Conservation (phyloP, 2,329 filamentous ascomycete genomes). For the Hortaea werneckii region DNA sequence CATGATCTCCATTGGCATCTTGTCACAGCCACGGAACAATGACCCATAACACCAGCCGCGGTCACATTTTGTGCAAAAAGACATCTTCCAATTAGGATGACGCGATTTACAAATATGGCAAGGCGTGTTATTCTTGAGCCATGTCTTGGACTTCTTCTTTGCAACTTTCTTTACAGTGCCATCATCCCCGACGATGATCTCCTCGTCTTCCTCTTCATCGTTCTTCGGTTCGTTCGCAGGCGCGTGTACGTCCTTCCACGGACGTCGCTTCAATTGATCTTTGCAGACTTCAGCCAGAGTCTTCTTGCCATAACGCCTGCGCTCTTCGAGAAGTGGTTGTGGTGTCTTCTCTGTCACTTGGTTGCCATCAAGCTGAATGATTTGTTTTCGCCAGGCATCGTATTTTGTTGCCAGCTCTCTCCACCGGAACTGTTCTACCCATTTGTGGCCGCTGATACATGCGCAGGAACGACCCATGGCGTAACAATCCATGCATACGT, state of each 20-base stretch:
- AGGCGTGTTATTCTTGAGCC: constrained; percentile 39
- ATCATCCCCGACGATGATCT: constrained; percentile 55
- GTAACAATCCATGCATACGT: constrained; percentile 97
- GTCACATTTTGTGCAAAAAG: constrained; percentile 65
- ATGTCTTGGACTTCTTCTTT: constrained; percentile 46
- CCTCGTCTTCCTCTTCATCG: constrained; percentile 37
- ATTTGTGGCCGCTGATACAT: constrained; percentile 74
- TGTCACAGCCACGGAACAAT: constrained; percentile 81
- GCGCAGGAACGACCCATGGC: constrained; percentile 91
- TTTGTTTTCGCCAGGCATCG: constrained; percentile 69
- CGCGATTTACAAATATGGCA: constrained; percentile 80
- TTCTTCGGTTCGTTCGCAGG: constrained; percentile 33
- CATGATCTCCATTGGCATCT: constrained; percentile 74
- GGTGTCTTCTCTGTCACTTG: constrained; percentile 57
- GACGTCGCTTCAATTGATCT: constrained; percentile 67
- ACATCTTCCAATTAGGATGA: constrained; percentile 76
- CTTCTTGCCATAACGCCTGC: constrained; percentile 58
- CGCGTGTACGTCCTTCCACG: constrained; percentile 72
- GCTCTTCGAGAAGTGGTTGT: constrained; percentile 59
- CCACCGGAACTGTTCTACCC: constrained; percentile 93
- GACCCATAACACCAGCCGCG: constrained; percentile 87
- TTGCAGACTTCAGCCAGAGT: constrained; percentile 89
- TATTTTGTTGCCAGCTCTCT: constrained; percentile 65
- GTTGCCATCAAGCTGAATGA: constrained; percentile 63
- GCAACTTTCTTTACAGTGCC: constrained; percentile 53